Conservation (phyloP, 768 basidiomycete genomes). For the Hemileccinum rubropunctum region DNA sequence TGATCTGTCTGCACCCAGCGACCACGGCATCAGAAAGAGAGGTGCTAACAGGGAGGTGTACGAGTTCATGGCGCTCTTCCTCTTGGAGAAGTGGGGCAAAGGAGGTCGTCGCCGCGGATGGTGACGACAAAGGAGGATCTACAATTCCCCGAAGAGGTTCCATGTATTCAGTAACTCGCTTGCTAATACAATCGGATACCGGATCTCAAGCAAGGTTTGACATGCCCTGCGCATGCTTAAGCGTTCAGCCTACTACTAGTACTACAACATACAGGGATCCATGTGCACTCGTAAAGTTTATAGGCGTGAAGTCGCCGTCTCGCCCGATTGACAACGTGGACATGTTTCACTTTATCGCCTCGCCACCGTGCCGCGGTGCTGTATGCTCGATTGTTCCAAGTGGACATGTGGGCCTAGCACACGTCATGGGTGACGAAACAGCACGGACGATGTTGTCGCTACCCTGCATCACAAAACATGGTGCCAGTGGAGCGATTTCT, state of each 20-base stretch:
- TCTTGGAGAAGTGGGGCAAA: constrained; percentile 92
- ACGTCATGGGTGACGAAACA: no score
- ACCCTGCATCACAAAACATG: no score
- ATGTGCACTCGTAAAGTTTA: no score
- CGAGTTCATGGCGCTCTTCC: constrained; percentile 80
- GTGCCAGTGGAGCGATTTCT: no score
- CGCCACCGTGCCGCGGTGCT: no score
- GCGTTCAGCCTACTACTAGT: not conserved
- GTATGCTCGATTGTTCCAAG: no score
- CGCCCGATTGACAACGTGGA: no score
- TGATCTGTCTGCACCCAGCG: constrained; percentile 42
- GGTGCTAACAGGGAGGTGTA: constrained; percentile 84
- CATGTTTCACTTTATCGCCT: no score
- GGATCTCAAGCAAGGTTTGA: not conserved
- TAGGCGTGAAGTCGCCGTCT: no score
- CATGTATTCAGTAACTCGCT: constrained; percentile 7
- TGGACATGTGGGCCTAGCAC: no score
- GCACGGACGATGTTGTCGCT: no score
- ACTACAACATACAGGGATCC: no score
- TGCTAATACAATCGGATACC: constrained; percentile 6
- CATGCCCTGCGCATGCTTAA: not conserved
- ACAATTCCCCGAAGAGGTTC: not conserved
- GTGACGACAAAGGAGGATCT: constrained; percentile 30
- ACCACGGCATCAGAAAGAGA: constrained; percentile 71
- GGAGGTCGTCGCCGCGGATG: constrained; percentile 65